Percentiles rank a stretch among this genome's conserved stretches.
phyloP scores from a whole-genome alignment of 192 early-diverging fungal species.

The Geosiphon pyriformis region DNA sequence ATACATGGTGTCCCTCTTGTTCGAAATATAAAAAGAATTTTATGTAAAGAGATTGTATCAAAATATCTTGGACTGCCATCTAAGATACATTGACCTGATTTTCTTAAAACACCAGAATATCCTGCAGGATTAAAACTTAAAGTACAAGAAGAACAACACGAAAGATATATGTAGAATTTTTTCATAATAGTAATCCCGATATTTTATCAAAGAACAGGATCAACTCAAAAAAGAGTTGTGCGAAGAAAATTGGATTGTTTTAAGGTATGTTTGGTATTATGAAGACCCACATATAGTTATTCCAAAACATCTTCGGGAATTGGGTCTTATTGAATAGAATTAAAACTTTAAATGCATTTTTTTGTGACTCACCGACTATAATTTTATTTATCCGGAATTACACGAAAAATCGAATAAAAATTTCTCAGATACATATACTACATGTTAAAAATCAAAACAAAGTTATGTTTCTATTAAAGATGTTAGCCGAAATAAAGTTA shows the following conservation, averaged over 20 bases:
- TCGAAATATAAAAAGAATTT: background rate
- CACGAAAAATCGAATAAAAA: conserved; percentile 1
- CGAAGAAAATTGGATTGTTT: conserved; percentile 17
- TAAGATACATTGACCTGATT: background rate
- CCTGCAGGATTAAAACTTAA: background rate
- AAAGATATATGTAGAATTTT: background rate
- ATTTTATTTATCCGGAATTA: conserved; percentile 8
- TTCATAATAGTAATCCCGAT: conserved; percentile 3
- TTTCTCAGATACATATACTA: background rate
- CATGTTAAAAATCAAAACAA: too few relatives aligned
- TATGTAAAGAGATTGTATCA: conserved; percentile 1
- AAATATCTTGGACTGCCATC: conserved; percentile 1
- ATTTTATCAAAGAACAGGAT: conserved; percentile 14
- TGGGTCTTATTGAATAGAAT: conserved; percentile 18
- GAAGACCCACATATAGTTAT: conserved; percentile 14
- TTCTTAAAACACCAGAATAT: conserved; percentile 4
- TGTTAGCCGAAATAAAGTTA: too few relatives aligned
- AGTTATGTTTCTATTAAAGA: too few relatives aligned
- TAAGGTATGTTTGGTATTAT: conserved; percentile 13
- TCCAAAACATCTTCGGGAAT: conserved; percentile 13
- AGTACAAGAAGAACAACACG: conserved; percentile 2
- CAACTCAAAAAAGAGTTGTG: conserved; percentile 17
- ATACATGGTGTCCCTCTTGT: conserved; percentile 7
- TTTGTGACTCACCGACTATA: background rate
- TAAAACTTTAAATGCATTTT: conserved; percentile 6